Percentiles rank a stretch among this genome's conserved stretches.
Conservation (phyloP, 2,329 filamentous ascomycete species). For the Fusarium tuaranense region DNA sequence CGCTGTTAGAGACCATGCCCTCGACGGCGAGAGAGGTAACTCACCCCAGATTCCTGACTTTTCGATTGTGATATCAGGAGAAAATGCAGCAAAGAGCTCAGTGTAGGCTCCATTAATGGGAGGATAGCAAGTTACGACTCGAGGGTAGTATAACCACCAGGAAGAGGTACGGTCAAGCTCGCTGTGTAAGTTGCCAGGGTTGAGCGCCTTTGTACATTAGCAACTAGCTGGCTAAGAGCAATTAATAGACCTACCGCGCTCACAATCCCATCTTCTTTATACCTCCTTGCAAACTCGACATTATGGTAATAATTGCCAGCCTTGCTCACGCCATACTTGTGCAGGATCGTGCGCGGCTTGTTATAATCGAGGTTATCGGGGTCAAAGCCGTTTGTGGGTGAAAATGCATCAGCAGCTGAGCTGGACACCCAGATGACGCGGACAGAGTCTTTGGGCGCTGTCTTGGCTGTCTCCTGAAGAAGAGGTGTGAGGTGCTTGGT, state of each 20-base stretch:
- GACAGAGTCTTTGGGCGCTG: conserved; percentile 46
- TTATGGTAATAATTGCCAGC: conserved; percentile 48
- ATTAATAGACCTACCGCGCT: conserved; percentile 30
- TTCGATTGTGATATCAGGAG: conserved; percentile 55
- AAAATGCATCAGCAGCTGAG: conserved; percentile 44
- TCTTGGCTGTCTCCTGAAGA: conserved; percentile 49
- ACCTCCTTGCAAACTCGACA: conserved; percentile 44
- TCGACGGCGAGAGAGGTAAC: background rate
- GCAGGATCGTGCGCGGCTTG: conserved; percentile 31
- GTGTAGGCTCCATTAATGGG: conserved; percentile 60
- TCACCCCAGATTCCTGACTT: conserved; percentile 50
- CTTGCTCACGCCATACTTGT: conserved; percentile 48
- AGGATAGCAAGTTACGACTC: conserved; percentile 34
- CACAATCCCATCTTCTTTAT: conserved; percentile 45
- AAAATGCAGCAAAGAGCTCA: conserved; percentile 59
- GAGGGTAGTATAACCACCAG: conserved; percentile 38
- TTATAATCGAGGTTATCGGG: conserved; percentile 46
- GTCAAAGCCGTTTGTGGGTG: conserved; percentile 40
- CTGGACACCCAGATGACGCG: conserved; percentile 49
- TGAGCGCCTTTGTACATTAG: conserved; percentile 32
- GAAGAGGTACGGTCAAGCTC: conserved; percentile 42
- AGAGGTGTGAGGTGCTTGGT: conserved; percentile 53
- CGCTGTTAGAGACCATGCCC: background rate
- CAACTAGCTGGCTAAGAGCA: accelerated
- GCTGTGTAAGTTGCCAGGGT: conserved; percentile 38